Conservation (phyloP, 2,329 filamentous ascomycete species). For the Raffaelea deltoideospora region DNA sequence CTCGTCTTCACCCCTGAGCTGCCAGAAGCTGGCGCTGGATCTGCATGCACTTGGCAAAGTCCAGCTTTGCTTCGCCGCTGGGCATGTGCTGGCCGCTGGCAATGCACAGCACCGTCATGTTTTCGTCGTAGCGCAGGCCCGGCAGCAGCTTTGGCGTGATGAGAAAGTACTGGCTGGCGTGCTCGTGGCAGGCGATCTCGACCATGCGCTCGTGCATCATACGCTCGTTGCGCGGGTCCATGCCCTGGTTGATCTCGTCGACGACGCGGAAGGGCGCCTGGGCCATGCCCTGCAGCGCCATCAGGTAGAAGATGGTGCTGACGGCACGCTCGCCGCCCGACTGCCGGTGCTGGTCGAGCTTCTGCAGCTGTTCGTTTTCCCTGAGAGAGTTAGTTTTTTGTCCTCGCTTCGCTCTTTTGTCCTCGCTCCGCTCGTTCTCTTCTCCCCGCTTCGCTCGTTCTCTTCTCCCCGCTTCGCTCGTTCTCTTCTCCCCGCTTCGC, state of each 20-base stretch:
- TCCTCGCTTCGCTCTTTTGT: neutral
- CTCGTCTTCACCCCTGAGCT: neutral
- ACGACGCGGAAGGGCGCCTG: constrained; percentile 94
- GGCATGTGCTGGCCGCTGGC: constrained; percentile 70
- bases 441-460: neutral
- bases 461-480: too few relatives aligned
- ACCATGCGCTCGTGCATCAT: constrained; percentile 98
- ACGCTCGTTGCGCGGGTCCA: constrained; percentile 96
- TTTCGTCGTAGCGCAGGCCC: constrained; percentile 68
- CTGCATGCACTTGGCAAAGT: constrained; percentile 21
- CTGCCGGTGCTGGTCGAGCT: constrained; percentile 82
- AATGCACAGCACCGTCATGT: constrained; percentile 91
- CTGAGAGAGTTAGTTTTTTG: constrained; percentile 22
- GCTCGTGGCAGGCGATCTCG: constrained; percentile 80
- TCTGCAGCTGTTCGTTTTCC: constrained; percentile 66
- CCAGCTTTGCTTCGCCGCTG: constrained; percentile 31
- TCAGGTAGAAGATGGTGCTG: constrained; percentile 96
- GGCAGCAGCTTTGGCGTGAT: constrained; percentile 92
- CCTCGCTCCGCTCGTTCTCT: neutral
- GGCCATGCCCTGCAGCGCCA: constrained; percentile 89
- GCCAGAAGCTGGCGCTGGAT: constrained; percentile 7
- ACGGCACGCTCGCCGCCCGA: constrained; percentile 93
- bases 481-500: neutral
- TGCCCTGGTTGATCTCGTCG: constrained; percentile 98
- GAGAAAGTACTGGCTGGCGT: constrained; percentile 79